Evolutionary conservation across 768 basidiomycete species (phyloP), one percentile per base, ranked within the genome.

Genomic region (Clitopilus passeckerianus): DNA sequence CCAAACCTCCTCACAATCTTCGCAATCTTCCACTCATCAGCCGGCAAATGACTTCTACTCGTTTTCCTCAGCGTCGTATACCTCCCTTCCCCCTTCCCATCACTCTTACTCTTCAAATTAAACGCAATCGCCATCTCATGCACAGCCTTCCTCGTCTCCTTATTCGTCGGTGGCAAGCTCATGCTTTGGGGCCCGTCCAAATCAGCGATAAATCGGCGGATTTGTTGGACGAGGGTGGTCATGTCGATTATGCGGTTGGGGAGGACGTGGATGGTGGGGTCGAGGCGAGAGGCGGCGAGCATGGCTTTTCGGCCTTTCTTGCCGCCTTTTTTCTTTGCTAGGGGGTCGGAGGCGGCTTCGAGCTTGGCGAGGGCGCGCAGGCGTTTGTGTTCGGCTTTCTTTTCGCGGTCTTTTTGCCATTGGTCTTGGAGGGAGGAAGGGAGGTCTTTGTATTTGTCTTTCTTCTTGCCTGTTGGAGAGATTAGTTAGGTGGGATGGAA

Each of bases 51-150:
- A 34, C 83, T 86, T 65, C 71, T 74, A 50, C 81, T 76, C 58
- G 86, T 94, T 77, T 89, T 89, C 54, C 67, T 76, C 68, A 98
- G 72, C 35, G 86, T 90, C 34, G 89, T 92, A 74, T 93, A 95
- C 63, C 95, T 75, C 50, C 66, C 68, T n/a, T 73, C 71, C 0
- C 87, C 94, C 1, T 77, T 71, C 0, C 93, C 93, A 59, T 87
- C 85, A 67, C 91, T 94, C 62, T 80, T 65, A 62, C 90, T 93
- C 74, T 86, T 89, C 71, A 98, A 60, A 18, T 81, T 82, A 69
- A 96, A 97, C 59, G 83, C 86, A 8, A 67, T 57, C n/a, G 93
- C 93, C 66, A 97, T 72, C 67, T 91, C 82, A 67, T 98, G 95
- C 0, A 95, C 80, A 44, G 74, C 74, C 75, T 84, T 87, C 64